Evolutionary conservation across 1,139 yeast species (phyloP).

Genomic region (Magnusiomyces sp.): DNA sequence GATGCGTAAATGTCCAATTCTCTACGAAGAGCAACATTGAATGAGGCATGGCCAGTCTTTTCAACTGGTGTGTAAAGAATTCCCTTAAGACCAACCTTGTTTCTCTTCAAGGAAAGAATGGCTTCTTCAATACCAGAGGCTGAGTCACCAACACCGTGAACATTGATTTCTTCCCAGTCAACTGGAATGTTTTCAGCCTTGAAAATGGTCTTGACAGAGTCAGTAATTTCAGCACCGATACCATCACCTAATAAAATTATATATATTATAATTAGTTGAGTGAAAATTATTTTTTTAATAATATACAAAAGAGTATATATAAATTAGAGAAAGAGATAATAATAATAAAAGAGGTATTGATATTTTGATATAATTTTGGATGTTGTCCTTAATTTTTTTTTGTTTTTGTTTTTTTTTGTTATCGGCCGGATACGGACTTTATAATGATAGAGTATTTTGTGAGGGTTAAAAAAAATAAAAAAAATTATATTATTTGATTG

Average conservation of each 20-base stretch:
- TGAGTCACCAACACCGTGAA: slow-evolving; percentile 58
- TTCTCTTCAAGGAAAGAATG: slow-evolving; percentile 85
- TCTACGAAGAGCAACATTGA: slow-evolving; percentile 94
- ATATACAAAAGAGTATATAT: background rate
- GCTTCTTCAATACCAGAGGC: slow-evolving; percentile 68
- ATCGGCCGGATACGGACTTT: too few species aligned
- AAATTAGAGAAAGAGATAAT: background rate
- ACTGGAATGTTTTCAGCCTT: slow-evolving; percentile 80
- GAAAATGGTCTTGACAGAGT: slow-evolving; percentile 86
- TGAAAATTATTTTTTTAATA: background rate
- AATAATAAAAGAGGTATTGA: background rate
- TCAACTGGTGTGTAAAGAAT: slow-evolving; percentile 84
- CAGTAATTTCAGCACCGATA: slow-evolving; percentile 93
- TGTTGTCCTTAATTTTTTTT: too few species aligned
- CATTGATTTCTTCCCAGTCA: slow-evolving; percentile 89
- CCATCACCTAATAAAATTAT: slow-evolving; percentile 55
- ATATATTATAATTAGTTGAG: too few species aligned
- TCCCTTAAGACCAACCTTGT: slow-evolving; percentile 95
- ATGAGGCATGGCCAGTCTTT: slow-evolving; percentile 64
- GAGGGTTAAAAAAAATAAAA: too few species aligned
- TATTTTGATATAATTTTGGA: too few species aligned
- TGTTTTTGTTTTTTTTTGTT: too few species aligned
- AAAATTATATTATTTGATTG: too few species aligned
- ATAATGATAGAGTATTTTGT: too few species aligned
- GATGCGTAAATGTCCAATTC: slow-evolving; percentile 94